phyloP scores from a whole-genome alignment of 1,284 basidiomycete species.

The Moesziomyces sp. region DNA sequence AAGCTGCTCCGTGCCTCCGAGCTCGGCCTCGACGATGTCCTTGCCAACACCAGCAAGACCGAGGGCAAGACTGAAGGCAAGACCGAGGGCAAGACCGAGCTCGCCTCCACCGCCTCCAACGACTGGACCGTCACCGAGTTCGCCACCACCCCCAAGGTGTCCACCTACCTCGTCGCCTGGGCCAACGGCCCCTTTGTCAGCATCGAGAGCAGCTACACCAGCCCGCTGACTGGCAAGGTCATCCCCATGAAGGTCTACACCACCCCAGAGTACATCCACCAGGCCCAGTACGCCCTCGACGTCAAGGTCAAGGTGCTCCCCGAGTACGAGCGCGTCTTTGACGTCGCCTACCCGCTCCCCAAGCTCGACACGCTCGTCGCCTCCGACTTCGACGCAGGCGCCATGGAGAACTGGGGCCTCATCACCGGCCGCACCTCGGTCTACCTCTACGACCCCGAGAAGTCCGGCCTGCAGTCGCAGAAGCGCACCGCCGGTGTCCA shows the following conservation, averaged over 20 bases:
- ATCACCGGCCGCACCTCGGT: conserved; percentile 89
- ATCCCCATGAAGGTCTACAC: conserved; percentile 85
- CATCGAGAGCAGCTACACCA: conserved; percentile 80
- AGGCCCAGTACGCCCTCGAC: conserved; percentile 81
- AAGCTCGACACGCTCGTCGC: conserved; percentile 72
- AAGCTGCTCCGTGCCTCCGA: conserved; percentile 71
- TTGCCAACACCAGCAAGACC: conserved; percentile 70
- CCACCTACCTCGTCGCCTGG: conserved; percentile 89
- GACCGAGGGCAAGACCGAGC: conserved; percentile 48
- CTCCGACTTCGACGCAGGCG: conserved; percentile 86
- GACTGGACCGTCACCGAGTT: conserved; percentile 68
- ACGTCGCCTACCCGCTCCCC: conserved; percentile 89
- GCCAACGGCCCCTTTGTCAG: conserved; percentile 85
- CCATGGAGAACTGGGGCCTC: conserved; percentile 88
- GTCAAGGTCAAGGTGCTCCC: conserved; percentile 87
- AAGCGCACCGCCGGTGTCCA: conserved; percentile 82
- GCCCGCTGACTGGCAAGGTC: conserved; percentile 82
- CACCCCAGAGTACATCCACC: conserved; percentile 85
- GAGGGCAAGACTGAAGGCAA: conserved; percentile 66
- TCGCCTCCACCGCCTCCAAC: conserved; percentile 42
- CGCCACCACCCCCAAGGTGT: conserved; percentile 73
- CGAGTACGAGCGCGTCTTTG: conserved; percentile 88
- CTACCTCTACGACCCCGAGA: conserved; percentile 83
- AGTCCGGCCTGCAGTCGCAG: conserved; percentile 79
- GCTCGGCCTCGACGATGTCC: conserved; percentile 74